A percentile compares a stretch with the other conserved stretches of the same genome.
Conservation (phyloP, 2,329 filamentous ascomycete species). For the Zasmidium citrigriseum region DNA sequence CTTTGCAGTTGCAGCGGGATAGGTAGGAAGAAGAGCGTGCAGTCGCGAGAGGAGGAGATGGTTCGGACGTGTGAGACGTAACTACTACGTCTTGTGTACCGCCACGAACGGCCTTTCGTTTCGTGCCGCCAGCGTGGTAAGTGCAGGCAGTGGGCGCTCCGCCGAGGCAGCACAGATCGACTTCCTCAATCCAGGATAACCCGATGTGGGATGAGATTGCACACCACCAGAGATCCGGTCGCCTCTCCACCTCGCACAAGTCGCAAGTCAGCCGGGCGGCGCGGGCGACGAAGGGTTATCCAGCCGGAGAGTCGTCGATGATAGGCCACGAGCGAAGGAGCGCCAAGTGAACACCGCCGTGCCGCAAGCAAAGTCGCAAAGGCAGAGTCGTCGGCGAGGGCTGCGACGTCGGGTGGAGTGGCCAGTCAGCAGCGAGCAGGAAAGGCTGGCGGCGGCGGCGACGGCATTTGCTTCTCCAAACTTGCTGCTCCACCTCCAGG, state of each 20-base stretch:
- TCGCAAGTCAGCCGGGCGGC: neutral
- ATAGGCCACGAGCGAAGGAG: neutral
- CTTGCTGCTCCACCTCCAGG: neutral
- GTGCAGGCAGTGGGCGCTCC: neutral
- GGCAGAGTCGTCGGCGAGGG: neutral
- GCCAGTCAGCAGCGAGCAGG: neutral
- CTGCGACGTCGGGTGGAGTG: neutral
- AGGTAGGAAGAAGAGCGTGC: neutral
- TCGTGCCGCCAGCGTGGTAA: too few relatives aligned
- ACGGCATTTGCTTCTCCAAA: neutral
- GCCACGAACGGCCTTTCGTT: too few relatives aligned
- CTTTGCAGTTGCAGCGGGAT: neutral
- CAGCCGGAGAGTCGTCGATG: neutral
- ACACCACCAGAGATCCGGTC: neutral
- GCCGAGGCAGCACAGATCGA: neutral
- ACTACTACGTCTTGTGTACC: neutral
- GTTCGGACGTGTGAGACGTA: neutral
- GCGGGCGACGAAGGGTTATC: neutral
- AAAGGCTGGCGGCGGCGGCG: neutral
- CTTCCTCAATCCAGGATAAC: neutral
- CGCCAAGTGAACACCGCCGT: neutral
- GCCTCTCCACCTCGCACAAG: neutral
- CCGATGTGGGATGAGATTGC: neutral
- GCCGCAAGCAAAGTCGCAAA: neutral
- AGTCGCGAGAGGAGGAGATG: neutral